Conservation (phyloP, 73 alveolate genomes). For the Paramecium pentaurelia region DNA sequence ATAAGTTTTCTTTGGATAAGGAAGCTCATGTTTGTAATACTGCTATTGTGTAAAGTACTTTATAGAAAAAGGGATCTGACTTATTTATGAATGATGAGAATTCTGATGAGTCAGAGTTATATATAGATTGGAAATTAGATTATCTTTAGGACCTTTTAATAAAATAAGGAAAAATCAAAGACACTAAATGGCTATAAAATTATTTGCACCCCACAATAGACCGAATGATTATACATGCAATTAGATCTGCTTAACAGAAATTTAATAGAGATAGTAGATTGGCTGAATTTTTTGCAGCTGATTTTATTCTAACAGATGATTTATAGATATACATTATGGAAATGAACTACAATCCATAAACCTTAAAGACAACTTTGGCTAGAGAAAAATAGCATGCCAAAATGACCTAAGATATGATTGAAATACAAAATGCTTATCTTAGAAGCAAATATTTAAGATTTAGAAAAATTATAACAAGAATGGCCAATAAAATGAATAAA, state of each 20-base stretch:
- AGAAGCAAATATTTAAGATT: constrained; percentile 44
- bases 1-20: constrained; percentile 22
- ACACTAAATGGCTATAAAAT: constrained; percentile 48
- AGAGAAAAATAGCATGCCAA: constrained; percentile 14
- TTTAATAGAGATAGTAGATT: constrained; percentile 45
- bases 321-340: constrained; percentile 39
- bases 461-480: background rate
- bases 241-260: constrained; percentile 3
- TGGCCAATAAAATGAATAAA: background rate
- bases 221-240: constrained; percentile 47
- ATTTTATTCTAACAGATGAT: constrained; percentile 44
- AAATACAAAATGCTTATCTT: constrained; percentile 18
- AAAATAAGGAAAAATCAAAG: constrained; percentile 23
- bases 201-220: constrained; percentile 38
- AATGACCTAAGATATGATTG: constrained; percentile 33
- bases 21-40: constrained; percentile 57
- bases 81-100: background rate
- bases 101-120: constrained; percentile 31
- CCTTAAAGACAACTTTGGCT: background rate
- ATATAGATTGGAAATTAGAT: constrained; percentile 56
- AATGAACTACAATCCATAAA: constrained; percentile 53
- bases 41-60: constrained; percentile 33
- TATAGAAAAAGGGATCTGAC: background rate
- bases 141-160: constrained; percentile 1
- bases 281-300: constrained; percentile 55